Percentiles rank a stretch among this genome's conserved stretches.
Evolutionary conservation across 2,329 filamentous ascomycete genomes (phyloP).

Genomic region (Colletotrichum viniferum): DNA sequence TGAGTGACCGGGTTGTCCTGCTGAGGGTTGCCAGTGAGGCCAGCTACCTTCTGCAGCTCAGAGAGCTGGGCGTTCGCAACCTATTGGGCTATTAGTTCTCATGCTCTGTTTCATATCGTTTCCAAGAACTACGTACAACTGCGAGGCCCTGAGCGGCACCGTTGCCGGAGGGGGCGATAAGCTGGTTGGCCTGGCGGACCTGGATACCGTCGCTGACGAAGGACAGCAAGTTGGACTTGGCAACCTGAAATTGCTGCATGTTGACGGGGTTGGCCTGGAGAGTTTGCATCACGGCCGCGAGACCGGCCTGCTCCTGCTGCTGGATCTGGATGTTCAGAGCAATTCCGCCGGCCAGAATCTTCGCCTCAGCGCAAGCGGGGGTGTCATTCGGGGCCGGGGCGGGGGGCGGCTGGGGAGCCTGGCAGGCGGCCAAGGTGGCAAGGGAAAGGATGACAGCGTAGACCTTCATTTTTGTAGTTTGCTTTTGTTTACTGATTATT

Average conservation of each 20-base stretch:
- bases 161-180: constrained; percentile 15
- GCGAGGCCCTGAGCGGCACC: constrained; percentile 4
- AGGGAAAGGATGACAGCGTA: constrained; percentile 15
- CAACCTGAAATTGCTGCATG: constrained; percentile 18
- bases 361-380: constrained; percentile 17
- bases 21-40: constrained; percentile 13
- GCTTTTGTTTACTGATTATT: neutral
- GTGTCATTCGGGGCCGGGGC: neutral
- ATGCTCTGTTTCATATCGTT: accelerated
- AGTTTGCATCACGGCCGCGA: constrained; percentile 6
- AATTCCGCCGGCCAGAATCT: constrained; percentile 18
- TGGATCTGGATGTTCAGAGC: constrained; percentile 19
- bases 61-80: constrained; percentile 17
- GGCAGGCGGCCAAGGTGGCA: neutral
- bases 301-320: constrained; percentile 13
- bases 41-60: constrained; percentile 15
- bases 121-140: neutral
- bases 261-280: constrained; percentile 15
- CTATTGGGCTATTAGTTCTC: neutral
- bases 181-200: constrained; percentile 19
- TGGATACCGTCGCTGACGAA: constrained; percentile 20
- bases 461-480: constrained; percentile 3
- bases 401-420: neutral
- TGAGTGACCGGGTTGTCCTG: constrained; percentile 7
- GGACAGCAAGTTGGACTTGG: constrained; percentile 20